phyloP scores from a whole-genome alignment of 345 rosid genomes.

The Hypericum androsaemum region DNA sequence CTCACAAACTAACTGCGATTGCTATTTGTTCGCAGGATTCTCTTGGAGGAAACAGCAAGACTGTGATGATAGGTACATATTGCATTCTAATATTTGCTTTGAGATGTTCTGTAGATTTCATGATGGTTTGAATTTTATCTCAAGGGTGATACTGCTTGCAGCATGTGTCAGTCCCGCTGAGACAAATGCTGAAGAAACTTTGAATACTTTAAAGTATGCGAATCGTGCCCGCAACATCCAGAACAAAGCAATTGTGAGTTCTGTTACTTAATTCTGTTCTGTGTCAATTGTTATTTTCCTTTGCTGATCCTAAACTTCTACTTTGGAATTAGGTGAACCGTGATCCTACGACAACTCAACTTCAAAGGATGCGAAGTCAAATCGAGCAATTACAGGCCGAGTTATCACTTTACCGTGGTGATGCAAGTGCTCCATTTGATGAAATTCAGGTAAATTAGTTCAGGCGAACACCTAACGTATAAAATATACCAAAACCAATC shows the following conservation, averaged over 20 bases:
- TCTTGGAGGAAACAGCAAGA: conserved; percentile 96
- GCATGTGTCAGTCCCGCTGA: conserved; percentile 99
- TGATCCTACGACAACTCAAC: conserved; percentile 70
- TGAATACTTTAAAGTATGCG: conserved; percentile 92
- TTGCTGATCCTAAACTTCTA: not conserved
- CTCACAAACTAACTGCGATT: conserved; percentile 1
- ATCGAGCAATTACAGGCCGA: conserved; percentile 91
- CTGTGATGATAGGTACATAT: conserved; percentile 90
- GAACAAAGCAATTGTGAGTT: conserved; percentile 84
- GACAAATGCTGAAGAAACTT: conserved; percentile 92
- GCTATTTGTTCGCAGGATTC: conserved; percentile 56
- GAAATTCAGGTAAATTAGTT: conserved; percentile 63
- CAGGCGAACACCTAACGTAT: not conserved
- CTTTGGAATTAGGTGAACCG: conserved; percentile 54
- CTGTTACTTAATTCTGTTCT: conserved; percentile 2
- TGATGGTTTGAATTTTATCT: not conserved
- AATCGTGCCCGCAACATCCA: conserved; percentile 98
- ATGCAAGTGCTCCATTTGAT: conserved; percentile 52
- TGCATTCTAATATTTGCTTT: not conserved
- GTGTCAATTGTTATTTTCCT: not conserved
- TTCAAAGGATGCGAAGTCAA: conserved; percentile 87
- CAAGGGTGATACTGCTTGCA: conserved; percentile 17
- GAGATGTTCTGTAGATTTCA: not conserved
- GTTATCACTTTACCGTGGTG: conserved; percentile 72
- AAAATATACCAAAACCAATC: conserved; percentile 6